Conservation (phyloP, 179 eudicot species). For the Nepenthes alata region DNA sequence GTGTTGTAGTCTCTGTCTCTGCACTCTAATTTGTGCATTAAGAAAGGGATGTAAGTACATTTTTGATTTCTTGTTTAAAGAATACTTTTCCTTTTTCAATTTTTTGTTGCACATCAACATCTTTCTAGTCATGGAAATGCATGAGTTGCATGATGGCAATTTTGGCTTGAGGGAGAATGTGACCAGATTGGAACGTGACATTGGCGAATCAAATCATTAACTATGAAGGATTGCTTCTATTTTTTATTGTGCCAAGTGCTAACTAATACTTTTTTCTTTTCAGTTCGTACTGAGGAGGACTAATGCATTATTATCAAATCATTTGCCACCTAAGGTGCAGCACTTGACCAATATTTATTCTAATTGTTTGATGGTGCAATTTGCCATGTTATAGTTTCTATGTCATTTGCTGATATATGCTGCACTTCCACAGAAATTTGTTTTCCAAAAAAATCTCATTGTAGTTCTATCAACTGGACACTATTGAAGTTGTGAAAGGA, state of each 20-base stretch:
- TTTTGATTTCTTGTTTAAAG: too few relatives aligned
- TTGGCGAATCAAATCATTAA: too few relatives aligned
- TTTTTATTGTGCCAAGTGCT: not conserved
- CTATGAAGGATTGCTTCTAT: not conserved
- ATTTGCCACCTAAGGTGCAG: constrained; percentile 95
- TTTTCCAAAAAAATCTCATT: not conserved
- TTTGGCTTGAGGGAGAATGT: too few relatives aligned
- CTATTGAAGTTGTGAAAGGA: too few relatives aligned
- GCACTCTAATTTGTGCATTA: too few relatives aligned
- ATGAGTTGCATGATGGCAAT: too few relatives aligned
- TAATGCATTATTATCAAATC: constrained; percentile 86
- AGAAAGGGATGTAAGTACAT: too few relatives aligned
- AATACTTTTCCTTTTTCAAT: too few relatives aligned
- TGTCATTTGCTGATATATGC: not conserved
- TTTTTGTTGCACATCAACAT: not conserved
- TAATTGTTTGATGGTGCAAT: too few relatives aligned
- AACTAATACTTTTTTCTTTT: constrained; percentile 6
- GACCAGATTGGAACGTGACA: too few relatives aligned
- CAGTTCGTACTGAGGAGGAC: constrained; percentile 99
- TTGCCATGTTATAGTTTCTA: not conserved
- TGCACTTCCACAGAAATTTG: not conserved
- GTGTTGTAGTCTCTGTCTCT: not conserved
- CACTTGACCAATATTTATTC: not conserved
- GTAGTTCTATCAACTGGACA: not conserved
- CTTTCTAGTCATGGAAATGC: too few relatives aligned